phyloP scores from a whole-genome alignment of 768 basidiomycete species.

The Boletellus emodensis region DNA sequence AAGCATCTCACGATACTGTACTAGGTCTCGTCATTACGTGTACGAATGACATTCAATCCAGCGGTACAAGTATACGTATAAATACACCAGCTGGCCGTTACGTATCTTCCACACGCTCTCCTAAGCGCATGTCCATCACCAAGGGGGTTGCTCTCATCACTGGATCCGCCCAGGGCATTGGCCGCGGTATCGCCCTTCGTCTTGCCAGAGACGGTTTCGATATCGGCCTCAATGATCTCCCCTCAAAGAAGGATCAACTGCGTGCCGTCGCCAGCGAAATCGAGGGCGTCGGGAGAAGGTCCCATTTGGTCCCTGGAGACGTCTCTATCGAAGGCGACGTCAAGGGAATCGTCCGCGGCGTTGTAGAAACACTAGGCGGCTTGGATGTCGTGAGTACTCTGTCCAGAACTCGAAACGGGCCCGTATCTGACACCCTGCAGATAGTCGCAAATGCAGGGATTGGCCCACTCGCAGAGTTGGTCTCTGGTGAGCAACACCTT shows the following conservation, averaged over 20 bases:
- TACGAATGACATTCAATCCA: too few species aligned
- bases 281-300: constrained; percentile 12
- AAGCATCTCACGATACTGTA: too few species aligned
- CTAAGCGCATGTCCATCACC: background rate
- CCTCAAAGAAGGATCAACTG: constrained; percentile 8
- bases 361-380: constrained; percentile 28
- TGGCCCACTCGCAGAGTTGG: background rate
- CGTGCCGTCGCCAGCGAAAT: constrained; percentile 16
- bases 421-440: background rate
- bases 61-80: too few species aligned
- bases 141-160: constrained; percentile 30
- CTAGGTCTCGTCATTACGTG: too few species aligned
- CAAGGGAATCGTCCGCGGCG: constrained; percentile 32
- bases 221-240: constrained; percentile 25
- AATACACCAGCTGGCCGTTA: too few species aligned
- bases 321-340: constrained; percentile 41
- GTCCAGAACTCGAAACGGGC: too few species aligned
- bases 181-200: constrained; percentile 14
- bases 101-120: too few species aligned
- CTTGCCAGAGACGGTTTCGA: constrained; percentile 15
- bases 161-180: constrained; percentile 27
- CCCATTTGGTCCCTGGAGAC: constrained; percentile 27
- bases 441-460: constrained; percentile 7
- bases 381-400: background rate
- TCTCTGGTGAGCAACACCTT: background rate